Evolutionary conservation across 352 stramenopile genomes (phyloP).

Genomic region (Phytophthora palmivora): DNA sequence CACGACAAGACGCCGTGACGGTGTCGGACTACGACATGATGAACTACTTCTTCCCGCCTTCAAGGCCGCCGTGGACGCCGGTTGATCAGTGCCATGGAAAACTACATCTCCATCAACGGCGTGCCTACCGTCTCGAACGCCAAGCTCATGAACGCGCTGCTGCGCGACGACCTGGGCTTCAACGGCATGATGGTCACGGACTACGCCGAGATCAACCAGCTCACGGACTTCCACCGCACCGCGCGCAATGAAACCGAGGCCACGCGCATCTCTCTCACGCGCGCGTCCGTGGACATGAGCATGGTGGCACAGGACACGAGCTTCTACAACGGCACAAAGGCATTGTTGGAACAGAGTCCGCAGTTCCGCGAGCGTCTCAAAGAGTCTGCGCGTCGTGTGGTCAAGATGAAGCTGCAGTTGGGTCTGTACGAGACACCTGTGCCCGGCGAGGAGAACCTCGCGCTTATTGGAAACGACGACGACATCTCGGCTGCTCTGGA

Average conservation of each 20-base stretch:
- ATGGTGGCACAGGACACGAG: slow-evolving; percentile 70
- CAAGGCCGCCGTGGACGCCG: slow-evolving; percentile 67
- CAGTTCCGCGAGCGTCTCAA: slow-evolving; percentile 49
- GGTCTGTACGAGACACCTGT: slow-evolving; percentile 68
- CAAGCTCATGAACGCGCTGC: slow-evolving; percentile 68
- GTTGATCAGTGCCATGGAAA: slow-evolving; percentile 90
- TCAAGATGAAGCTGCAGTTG: slow-evolving; percentile 71
- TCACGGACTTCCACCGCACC: slow-evolving; percentile 58
- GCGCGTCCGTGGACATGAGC: slow-evolving; percentile 89
- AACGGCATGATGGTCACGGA: slow-evolving; percentile 91
- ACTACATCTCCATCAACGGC: slow-evolving; percentile 91
- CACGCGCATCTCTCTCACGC: slow-evolving; percentile 59
- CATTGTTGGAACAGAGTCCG: slow-evolving; percentile 42
- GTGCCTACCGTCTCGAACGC: slow-evolving; percentile 84
- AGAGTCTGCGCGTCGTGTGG: slow-evolving; percentile 57
- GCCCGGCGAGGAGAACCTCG: slow-evolving; percentile 45
- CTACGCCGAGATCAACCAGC: slow-evolving; percentile 91
- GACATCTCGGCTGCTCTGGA: slow-evolving; percentile 59
- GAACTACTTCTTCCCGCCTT: slow-evolving; percentile 84
- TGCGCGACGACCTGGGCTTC: slow-evolving; percentile 83
- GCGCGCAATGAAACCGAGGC: slow-evolving; percentile 49
- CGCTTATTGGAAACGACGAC: slow-evolving; percentile 45
- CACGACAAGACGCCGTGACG: slow-evolving; percentile 80
- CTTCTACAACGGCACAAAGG: slow-evolving; percentile 54
- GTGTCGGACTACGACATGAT: slow-evolving; percentile 69